Conservation (phyloP, 2,329 filamentous ascomycete species). For the Stagonosporopsis rhizophila region DNA sequence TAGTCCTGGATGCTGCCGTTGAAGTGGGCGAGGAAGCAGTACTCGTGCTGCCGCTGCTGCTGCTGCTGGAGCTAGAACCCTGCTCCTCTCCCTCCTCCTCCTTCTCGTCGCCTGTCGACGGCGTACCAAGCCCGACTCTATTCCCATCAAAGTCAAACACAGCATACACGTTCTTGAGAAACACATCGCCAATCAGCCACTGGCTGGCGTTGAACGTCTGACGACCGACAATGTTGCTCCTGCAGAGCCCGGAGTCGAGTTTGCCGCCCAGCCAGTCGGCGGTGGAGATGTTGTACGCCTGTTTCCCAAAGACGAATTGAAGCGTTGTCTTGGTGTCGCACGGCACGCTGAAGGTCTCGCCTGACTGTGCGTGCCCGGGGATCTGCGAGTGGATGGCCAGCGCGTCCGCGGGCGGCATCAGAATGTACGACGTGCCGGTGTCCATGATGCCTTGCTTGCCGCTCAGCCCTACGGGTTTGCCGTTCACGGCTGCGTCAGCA, state of each 20-base stretch:
- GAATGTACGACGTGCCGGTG: slow-evolving; percentile 81
- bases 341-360: slow-evolving; percentile 73
- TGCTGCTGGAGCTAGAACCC: slow-evolving; percentile 10
- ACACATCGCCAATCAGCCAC: slow-evolving; percentile 86
- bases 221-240: slow-evolving; percentile 77
- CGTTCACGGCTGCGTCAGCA: slow-evolving; percentile 69
- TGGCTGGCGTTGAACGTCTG: slow-evolving; percentile 67
- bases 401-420: slow-evolving; percentile 73
- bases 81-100: neutral
- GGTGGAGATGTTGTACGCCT: slow-evolving; percentile 69
- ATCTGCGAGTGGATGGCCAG: slow-evolving; percentile 72
- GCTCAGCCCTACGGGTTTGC: slow-evolving; percentile 56
- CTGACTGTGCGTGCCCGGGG: slow-evolving; percentile 64
- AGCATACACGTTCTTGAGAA: slow-evolving; percentile 88
- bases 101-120: slow-evolving; percentile 16
- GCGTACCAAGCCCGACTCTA: slow-evolving; percentile 62
- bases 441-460: slow-evolving; percentile 75
- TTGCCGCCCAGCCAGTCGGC: slow-evolving; percentile 73
- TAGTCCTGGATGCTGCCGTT: neutral
- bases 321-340: slow-evolving; percentile 70
- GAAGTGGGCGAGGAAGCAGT: neutral
- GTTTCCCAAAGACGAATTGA: slow-evolving; percentile 71
- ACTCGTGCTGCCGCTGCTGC: neutral
- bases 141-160: slow-evolving; percentile 79
- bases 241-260: slow-evolving; percentile 50